Conservation (phyloP, 192 early-diverging fungal species). For the Coemansia sp. region DNA sequence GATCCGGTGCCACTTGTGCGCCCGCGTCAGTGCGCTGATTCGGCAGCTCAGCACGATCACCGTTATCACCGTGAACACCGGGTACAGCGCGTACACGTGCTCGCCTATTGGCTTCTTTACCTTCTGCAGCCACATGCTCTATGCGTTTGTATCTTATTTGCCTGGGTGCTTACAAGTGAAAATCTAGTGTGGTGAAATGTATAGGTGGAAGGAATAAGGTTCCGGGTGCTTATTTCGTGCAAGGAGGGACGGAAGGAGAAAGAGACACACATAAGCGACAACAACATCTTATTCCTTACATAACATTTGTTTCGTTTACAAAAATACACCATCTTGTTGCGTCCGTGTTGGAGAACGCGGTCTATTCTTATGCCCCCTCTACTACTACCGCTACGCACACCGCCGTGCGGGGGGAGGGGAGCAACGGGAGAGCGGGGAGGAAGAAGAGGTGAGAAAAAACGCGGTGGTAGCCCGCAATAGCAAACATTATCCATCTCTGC, state of each 20-base stretch:
- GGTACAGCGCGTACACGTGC: conserved; percentile 46
- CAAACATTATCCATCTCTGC: no score
- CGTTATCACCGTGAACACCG: conserved; percentile 42
- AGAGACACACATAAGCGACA: no score
- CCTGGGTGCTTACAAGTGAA: neutral
- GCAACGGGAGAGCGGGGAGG: neutral
- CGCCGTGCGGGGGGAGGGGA: neutral
- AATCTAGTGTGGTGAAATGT: neutral
- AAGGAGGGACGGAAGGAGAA: no score
- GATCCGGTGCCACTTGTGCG: conserved; percentile 24
- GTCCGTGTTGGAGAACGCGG: neutral
- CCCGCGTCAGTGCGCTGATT: conserved; percentile 21
- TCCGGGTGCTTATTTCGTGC: no score
- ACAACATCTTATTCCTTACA: no score
- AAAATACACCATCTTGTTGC: neutral
- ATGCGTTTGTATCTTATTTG: neutral
- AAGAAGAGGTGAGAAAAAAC: no score
- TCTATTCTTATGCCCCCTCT: neutral
- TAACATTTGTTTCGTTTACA: neutral
- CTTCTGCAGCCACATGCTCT: conserved; percentile 39
- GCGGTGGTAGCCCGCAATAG: no score
- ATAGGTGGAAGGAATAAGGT: no score
- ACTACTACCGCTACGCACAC: neutral
- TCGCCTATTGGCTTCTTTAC: conserved; percentile 38
- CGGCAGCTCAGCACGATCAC: conserved; percentile 46